Conservation (phyloP, 2,329 filamentous ascomycete genomes). For the Herpotrichia juniperi region DNA sequence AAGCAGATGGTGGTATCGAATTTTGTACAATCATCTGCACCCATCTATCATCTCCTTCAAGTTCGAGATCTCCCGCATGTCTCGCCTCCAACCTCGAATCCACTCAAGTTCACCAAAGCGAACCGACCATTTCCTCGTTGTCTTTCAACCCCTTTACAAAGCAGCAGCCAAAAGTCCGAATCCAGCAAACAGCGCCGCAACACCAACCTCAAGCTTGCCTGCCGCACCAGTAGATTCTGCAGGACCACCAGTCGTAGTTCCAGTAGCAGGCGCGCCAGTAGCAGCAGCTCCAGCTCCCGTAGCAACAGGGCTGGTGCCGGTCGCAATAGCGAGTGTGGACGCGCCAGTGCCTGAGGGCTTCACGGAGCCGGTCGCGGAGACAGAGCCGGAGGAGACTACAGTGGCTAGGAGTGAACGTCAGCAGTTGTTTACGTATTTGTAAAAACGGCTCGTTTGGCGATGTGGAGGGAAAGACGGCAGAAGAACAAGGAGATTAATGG, state of each 20-base stretch:
- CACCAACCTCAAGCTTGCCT: slow-evolving; percentile 29
- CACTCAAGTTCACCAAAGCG: not conserved
- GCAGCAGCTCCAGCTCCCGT: slow-evolving; percentile 2
- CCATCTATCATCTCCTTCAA: not conserved
- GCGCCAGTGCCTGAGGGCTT: slow-evolving; percentile 12
- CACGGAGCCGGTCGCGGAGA: slow-evolving; percentile 20
- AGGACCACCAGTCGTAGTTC: slow-evolving; percentile 7
- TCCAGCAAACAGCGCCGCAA: slow-evolving; percentile 30
- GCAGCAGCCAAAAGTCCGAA: slow-evolving; percentile 25
- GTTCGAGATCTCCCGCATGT: not conserved
- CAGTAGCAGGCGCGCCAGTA: slow-evolving; percentile 3
- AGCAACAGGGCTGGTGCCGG: slow-evolving; percentile 14
- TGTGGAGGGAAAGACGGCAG: not conserved
- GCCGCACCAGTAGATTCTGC: slow-evolving; percentile 26
- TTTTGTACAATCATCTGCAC: slow-evolving; percentile 1
- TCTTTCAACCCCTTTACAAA: slow-evolving; percentile 23
- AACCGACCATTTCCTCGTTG: not conserved
- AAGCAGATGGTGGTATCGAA: not conserved
- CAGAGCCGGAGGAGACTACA: slow-evolving; percentile 17
- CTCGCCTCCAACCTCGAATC: not conserved
- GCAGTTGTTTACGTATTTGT: not conserved
- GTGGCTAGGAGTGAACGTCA: not conserved
- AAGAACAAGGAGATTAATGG: not conserved
- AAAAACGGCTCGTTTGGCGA: not conserved
- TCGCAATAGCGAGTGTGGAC: slow-evolving; percentile 4